These are phyloP conservation scores for Sinapis alba DNA, from an alignment of 441 rosid species.

Conservation along the genomic window DNA sequence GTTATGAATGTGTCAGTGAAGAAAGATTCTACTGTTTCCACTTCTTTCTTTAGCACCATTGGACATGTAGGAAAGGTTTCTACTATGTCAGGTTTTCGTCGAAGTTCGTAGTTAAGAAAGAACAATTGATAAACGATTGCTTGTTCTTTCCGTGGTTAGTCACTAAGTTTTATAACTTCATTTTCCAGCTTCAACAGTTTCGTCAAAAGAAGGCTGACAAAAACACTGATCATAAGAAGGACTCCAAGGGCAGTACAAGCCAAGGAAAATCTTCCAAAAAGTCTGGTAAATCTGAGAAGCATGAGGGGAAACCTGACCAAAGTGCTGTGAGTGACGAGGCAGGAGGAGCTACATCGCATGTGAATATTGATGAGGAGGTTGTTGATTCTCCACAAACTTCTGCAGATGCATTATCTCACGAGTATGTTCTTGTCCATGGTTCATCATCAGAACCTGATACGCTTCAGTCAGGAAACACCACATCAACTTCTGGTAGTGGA, in stretches of 20 bases:
- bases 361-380: conserved; percentile 45
- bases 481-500: conserved; percentile 30
- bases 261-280: conserved; percentile 77
- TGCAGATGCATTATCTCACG: conserved; percentile 46
- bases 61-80: conserved; percentile 3
- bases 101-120: conserved; percentile 10
- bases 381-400: conserved; percentile 47
- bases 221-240: conserved; percentile 60
- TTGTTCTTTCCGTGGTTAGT: conserved; percentile 22
- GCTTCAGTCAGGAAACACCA: conserved; percentile 36
- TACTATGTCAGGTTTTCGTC: neutral
- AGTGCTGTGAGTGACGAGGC: conserved; percentile 37
- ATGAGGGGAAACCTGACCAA: conserved; percentile 55
- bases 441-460: conserved; percentile 38
- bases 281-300: conserved; percentile 60
- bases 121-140: conserved; percentile 6
- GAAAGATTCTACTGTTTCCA: neutral
- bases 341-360: conserved; percentile 45
- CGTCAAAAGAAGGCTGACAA: conserved; percentile 93
- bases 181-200: conserved; percentile 89
- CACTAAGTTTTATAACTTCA: conserved; percentile 5
- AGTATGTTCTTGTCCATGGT: conserved; percentile 47
- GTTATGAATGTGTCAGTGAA: neutral
- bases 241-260: conserved; percentile 75
- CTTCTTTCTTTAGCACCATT: conserved; percentile 11